Evolutionary conservation across 108 stramenopile species (phyloP).

Genomic region (Pseudonitzschia multistriata): DNA sequence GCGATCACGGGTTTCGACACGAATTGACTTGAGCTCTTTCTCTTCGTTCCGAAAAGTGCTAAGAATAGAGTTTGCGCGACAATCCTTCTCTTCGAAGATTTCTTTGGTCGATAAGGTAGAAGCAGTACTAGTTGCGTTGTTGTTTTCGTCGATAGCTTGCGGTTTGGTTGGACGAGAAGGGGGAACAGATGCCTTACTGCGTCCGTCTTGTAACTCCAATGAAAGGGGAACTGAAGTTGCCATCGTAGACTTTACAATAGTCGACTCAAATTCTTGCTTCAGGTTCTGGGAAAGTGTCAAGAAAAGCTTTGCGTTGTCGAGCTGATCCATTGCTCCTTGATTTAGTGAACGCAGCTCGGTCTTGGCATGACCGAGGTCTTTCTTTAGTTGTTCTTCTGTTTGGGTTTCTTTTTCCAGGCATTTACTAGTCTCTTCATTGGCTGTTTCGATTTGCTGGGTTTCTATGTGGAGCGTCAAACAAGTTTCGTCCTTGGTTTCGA

Average conservation of each 20-base stretch:
- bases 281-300: neutral
- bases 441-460: neutral
- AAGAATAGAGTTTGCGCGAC: neutral
- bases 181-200: neutral
- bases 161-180: neutral
- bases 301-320: neutral
- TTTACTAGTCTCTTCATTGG: neutral
- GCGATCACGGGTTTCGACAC: neutral
- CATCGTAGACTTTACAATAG: neutral
- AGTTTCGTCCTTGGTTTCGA: slow-evolving; percentile 6
- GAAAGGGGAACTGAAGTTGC: neutral
- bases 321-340: neutral
- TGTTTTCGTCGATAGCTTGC: neutral
- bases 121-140: neutral
- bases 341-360: slow-evolving; percentile 1
- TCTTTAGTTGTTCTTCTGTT: slow-evolving; percentile 4
- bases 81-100: neutral
- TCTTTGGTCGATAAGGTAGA: slow-evolving; percentile 6
- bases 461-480: neutral
- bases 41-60: neutral
- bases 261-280: neutral
- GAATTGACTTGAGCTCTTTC: neutral
- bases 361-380: slow-evolving; percentile 10
- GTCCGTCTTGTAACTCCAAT: neutral
- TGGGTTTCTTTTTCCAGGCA: neutral